A percentile compares a stretch with the other conserved stretches of the same genome.
phyloP scores from a whole-genome alignment of 2,329 filamentous ascomycete genomes.

The Colletotrichum brevisporum region DNA sequence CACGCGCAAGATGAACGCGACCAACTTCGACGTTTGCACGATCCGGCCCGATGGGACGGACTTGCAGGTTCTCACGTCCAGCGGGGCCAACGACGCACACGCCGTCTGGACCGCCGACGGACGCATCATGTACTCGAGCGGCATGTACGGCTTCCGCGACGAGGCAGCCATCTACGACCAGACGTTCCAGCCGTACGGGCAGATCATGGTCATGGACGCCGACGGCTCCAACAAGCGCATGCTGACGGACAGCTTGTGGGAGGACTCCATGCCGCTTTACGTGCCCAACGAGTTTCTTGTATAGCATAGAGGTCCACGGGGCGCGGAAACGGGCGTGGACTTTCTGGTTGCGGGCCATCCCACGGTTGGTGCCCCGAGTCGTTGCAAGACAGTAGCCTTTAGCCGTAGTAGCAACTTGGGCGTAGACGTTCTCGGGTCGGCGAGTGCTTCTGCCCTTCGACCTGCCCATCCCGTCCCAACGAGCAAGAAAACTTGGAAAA shows the following conservation, averaged over 20 bases:
- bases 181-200: conserved; percentile 29
- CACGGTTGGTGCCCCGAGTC: too few relatives aligned
- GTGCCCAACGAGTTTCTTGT: conserved; percentile 30
- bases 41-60: conserved; percentile 25
- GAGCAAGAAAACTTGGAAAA: too few relatives aligned
- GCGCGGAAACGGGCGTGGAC: too few relatives aligned
- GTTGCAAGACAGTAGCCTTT: too few relatives aligned
- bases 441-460: too few relatives aligned
- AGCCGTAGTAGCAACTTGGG: too few relatives aligned
- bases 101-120: conserved; percentile 30
- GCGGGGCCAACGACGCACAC: conserved; percentile 28
- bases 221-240: conserved; percentile 31
- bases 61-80: conserved; percentile 22
- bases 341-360: too few relatives aligned
- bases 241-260: conserved; percentile 43
- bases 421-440: too few relatives aligned
- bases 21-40: conserved; percentile 31
- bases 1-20: conserved; percentile 24
- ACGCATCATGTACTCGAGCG: conserved; percentile 25
- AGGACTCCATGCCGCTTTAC: conserved; percentile 35
- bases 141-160: conserved; percentile 32
- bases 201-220: conserved; percentile 30
- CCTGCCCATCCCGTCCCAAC: too few relatives aligned
- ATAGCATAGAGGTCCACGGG: not conserved
- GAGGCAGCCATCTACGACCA: conserved; percentile 33